Evolutionary conservation across 148 eudicot species (phyloP).

Genomic region (Silene uniflora): DNA sequence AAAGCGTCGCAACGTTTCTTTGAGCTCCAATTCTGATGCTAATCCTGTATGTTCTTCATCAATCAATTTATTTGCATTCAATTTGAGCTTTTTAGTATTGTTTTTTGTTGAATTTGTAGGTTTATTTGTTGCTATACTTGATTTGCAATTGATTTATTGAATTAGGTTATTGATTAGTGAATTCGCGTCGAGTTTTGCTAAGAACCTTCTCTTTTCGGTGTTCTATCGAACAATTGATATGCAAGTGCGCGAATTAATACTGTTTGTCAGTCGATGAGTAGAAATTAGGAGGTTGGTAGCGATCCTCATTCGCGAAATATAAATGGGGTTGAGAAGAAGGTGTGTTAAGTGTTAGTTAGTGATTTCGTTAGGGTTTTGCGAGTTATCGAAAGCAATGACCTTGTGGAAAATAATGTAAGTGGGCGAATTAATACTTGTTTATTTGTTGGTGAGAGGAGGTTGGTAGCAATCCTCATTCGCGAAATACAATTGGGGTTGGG

Average conservation of each 20-base stretch:
- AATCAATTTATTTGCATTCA: neutral
- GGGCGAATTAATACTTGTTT: too few relatives aligned
- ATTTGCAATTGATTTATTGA: neutral
- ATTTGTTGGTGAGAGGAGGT: neutral
- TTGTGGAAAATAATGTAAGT: too few relatives aligned
- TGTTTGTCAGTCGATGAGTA: neutral
- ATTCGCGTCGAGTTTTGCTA: neutral
- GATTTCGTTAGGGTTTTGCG: too few relatives aligned
- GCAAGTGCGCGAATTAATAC: too few relatives aligned
- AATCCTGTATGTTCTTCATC: slow-evolving; percentile 28
- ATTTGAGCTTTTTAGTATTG: neutral
- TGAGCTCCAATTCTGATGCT: slow-evolving; percentile 35
- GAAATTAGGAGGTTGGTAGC: neutral
- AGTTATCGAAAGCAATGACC: too few relatives aligned
- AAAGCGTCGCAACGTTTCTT: slow-evolving; percentile 38
- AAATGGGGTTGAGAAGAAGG: neutral
- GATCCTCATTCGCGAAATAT: neutral
- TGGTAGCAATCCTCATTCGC: neutral
- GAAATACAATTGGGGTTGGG: neutral
- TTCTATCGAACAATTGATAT: too few relatives aligned
- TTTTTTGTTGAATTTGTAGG: neutral
- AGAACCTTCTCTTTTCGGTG: too few relatives aligned
- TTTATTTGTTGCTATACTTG: neutral
- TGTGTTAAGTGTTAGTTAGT: neutral
- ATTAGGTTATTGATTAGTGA: neutral